Evolutionary conservation across 2,329 filamentous ascomycete species (phyloP), one percentile per base, ranked within the genome.

Genomic region (Fusarium circinatum): DNA sequence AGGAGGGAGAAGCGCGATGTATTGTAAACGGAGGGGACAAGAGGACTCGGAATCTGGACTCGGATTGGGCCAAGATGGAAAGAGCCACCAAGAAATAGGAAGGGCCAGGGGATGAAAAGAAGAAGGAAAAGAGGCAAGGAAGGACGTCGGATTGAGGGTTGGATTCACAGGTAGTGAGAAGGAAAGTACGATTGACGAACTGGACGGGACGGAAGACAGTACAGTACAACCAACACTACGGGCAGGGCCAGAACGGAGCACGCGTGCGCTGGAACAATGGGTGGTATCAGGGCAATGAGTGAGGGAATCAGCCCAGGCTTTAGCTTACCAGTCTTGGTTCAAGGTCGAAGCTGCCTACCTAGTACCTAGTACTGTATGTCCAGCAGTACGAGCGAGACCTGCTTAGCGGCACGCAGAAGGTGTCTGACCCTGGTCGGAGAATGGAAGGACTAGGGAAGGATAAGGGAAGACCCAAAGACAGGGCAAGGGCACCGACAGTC

Each of bases 201-300:
- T 36, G 30, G 30, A 66, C 48, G 22, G 45, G 26, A 30, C 45
- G 22, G 26, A 67, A 24, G n/a, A 36, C 44, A 52, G 48, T 20
- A 41, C 44, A 67, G 54, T n/a, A 45, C 44, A 42, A 63, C 36
- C 65, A 47, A 60, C 55, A 68, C 59, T 61, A 32, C 56, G 30
- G 48, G 64, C 55, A 48, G 26, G 18, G 45, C 62, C 56, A 73
- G 65, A 48, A 57, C 60, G 62, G 63, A 71, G 75, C 71, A 76
- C 68, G 71, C 74, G 73, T 65, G 73, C 55, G 71, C 73, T 68
- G 75, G 69, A 70, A 76, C 62, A 71, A 76, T 76, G 73, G 67
- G 76, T 74, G 76, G 74, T 72, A 68, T 73, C 74, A 73, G 71
- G 65, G 64, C 68, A 51, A 71, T 72, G 73, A 73, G 67, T 68